A percentile compares a stretch with the other conserved stretches of the same genome.
Evolutionary conservation across 1,139 yeast species (phyloP).

Genomic region (Debaryomycetaceae sp.): DNA sequence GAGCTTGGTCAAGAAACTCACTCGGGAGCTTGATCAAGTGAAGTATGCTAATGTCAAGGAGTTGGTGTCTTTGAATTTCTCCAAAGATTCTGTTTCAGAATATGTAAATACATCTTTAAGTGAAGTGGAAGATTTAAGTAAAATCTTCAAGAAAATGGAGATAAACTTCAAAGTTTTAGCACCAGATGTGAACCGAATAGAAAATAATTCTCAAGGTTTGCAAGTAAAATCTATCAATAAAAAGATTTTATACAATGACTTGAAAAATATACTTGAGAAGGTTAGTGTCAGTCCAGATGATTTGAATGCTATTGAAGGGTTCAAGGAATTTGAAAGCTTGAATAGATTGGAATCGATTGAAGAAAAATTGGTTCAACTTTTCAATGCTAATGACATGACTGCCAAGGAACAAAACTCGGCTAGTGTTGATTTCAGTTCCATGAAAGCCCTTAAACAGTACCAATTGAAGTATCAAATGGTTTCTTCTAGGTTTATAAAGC

Average conservation of each 20-base stretch:
- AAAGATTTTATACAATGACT: slow-evolving; percentile 65
- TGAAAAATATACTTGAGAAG: slow-evolving; percentile 64
- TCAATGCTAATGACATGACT: slow-evolving; percentile 61
- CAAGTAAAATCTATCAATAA: slow-evolving; percentile 85
- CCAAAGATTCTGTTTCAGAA: slow-evolving; percentile 30
- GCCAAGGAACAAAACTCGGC: slow-evolving; percentile 40
- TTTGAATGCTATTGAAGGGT: slow-evolving; percentile 44
- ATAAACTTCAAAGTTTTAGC: slow-evolving; percentile 44
- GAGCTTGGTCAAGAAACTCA: slow-evolving; percentile 53
- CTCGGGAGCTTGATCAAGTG: slow-evolving; percentile 42
- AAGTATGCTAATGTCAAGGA: slow-evolving; percentile 39
- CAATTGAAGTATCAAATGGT: slow-evolving; percentile 59
- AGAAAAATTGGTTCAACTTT: slow-evolving; percentile 53
- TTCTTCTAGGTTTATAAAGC: slow-evolving; percentile 48
- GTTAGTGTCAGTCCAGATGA: slow-evolving; percentile 63
- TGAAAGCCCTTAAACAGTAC: slow-evolving; percentile 74
- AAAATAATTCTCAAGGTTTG: slow-evolving; percentile 73
- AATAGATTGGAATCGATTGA: slow-evolving; percentile 53
- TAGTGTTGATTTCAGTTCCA: slow-evolving; percentile 52
- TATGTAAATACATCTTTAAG: slow-evolving; percentile 44
- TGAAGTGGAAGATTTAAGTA: slow-evolving; percentile 67
- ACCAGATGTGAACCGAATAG: slow-evolving; percentile 68
- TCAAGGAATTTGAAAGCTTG: slow-evolving; percentile 48
- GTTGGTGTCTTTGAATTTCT: slow-evolving; percentile 39
- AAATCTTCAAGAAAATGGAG: slow-evolving; percentile 43